Evolutionary conservation across 768 basidiomycete genomes (phyloP), one percentile per base, ranked within the genome.

Genomic region (Daedalea quercina): DNA sequence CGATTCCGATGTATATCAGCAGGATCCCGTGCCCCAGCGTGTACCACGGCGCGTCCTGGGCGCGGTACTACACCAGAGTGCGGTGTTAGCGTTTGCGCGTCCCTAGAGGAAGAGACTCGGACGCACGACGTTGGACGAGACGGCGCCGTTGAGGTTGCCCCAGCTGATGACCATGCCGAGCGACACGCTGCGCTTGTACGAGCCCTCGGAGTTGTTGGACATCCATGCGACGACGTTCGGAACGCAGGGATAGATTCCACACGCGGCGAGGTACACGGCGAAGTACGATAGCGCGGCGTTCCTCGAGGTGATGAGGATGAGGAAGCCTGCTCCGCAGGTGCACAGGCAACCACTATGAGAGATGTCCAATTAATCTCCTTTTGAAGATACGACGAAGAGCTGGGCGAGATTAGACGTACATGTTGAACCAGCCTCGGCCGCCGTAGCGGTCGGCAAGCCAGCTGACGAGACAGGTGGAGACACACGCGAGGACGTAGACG

Each of bases 71-170:
- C 6, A n/a, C 13, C 3, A 33, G n/a, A n/a, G n/a, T n/a, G n/a
- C n/a, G n/a, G n/a, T 11, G 28, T 31, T 31, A 31, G 28, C 28
- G 28, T n/a, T n/a, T n/a, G n/a, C n/a, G n/a, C n/a, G n/a, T n/a
- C n/a, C n/a, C n/a, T n/a, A n/a, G n/a, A n/a, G n/a, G n/a, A n/a
- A n/a, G n/a, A 31, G 28, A 31, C 4, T 31, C 28, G 33, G 20
- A 76, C 82, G 59, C 66, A 83, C 82, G 31, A 89, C 77, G 60
- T 88, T 87, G 15, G 84, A 86, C 62, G 80, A 81, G 41, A 90
- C 80, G n/a, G 83, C 84, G n/a, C 85, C 86, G 61, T 87, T 85
- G 44, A 87, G 69, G 63, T 87, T 87, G 8, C 85, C 85, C 56
- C 79, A 78, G 59, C 78, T 75, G 56, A 86, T 84, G 2, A 81